Evolutionary conservation across 768 basidiomycete species (phyloP), one percentile per base, ranked within the genome.

Genomic region (Pleurotus salmoneostramineus): DNA sequence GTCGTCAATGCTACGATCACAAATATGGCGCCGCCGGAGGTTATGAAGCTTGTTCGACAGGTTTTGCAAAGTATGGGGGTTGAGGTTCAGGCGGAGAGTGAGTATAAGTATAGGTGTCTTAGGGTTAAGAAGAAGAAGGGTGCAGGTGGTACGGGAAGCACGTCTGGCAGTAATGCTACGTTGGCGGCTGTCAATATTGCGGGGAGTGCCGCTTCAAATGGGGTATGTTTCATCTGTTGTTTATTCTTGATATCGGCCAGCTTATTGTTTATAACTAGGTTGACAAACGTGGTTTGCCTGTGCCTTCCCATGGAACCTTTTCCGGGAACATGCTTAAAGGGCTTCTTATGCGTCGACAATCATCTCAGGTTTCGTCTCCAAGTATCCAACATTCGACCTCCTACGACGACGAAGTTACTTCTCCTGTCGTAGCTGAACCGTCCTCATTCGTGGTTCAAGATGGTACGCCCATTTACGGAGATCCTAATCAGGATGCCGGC

Each of bases 1-100:
- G 89, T 98, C 33, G 97, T 98, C 69, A 89, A 89, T 69, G 85
- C 85, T 31, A 95, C 87, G 54, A 83, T 98, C 64, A 97, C 96
- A 35, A 92, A 87, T 3, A 81, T 84, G 17, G 76, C 86, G 6
- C 95, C 96, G 36, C 84, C 87, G 1, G 90, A 92, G 63, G 95
- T 98, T 36, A 92, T 98, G 77, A 83, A 80, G 59, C 91, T 94
- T 67, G 83, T 98, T 33, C 82, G 83, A 65, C 79, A 80, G 60
- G 89, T 95, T 10, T 77, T 99, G 60, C 82, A 85, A 63, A 83
- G 82, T 34, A 94, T 98, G 93, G 97, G 96, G 15, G 77, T 99
- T 56, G 94, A 95, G 58, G 81, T 95, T 58, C 84, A 89, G 65
- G 72, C 84, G 34, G 97, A 99, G 74, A 88, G 86, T 62, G 93